These are phyloP conservation scores for Citrullus mucosospermus DNA, from an alignment of 306 rosid genomes.

Conservation along the genomic window DNA sequence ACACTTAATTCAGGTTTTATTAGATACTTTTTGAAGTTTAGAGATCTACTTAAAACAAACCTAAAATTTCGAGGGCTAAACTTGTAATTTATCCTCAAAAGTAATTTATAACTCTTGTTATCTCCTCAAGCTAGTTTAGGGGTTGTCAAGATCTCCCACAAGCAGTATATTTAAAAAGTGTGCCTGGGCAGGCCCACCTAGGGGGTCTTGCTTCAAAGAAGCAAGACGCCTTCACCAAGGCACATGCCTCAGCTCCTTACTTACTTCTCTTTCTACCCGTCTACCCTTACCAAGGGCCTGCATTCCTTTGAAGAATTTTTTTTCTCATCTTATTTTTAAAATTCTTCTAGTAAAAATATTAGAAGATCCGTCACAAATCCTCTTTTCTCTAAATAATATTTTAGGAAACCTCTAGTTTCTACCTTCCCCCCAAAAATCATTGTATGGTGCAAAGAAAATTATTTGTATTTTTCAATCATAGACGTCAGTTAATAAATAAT, in stretches of 20 bases:
- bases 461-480: background rate
- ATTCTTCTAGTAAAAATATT: too few relatives aligned
- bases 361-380: background rate
- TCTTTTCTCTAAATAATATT: background rate
- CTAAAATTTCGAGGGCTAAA: too few relatives aligned
- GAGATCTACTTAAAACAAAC: too few relatives aligned
- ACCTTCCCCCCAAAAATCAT: background rate
- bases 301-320: too few relatives aligned
- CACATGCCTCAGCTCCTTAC: background rate
- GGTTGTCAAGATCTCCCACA: background rate
- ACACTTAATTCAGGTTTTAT: too few relatives aligned
- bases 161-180: background rate
- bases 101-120: background rate
- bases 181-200: background rate
- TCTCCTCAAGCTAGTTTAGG: background rate
- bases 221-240: background rate
- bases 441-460: background rate
- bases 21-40: too few relatives aligned
- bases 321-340: background rate
- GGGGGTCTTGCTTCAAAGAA: background rate
- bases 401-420: background rate
- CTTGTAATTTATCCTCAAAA: too few relatives aligned
- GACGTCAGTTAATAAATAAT: background rate
- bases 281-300: too few relatives aligned
- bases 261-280: too few relatives aligned